phyloP scores from a whole-genome alignment of 2,329 filamentous ascomycete species.

The Massarina eburnea region DNA sequence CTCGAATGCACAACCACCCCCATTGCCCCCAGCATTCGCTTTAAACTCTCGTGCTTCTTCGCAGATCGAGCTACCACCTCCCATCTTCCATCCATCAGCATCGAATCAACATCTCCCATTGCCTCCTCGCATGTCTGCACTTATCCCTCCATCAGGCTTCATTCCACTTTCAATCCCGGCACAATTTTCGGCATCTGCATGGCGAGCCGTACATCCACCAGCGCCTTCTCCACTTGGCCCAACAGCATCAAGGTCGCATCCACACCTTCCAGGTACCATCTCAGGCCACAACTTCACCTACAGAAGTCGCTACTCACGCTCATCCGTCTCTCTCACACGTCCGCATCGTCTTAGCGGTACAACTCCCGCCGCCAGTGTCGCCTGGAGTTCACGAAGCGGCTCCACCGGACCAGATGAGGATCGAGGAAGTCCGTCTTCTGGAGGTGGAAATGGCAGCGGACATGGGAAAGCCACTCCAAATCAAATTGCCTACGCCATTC shows the following conservation, averaged over 20 bases:
- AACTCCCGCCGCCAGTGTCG: constrained; percentile 19
- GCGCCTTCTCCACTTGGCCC: constrained; percentile 16
- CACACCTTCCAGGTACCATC: constrained; percentile 16
- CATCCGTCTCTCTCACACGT: constrained; percentile 32
- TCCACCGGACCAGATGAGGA: constrained; percentile 18
- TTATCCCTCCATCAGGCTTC: constrained; percentile 18
- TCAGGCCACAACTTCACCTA: constrained; percentile 18
- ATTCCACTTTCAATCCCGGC: constrained; percentile 28
- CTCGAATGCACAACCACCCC: constrained; percentile 30
- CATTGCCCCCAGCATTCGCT: constrained; percentile 26
- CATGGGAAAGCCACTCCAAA: constrained; percentile 11
- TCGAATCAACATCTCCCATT: constrained; percentile 13
- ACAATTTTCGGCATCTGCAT: constrained; percentile 34
- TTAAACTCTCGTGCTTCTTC: constrained; percentile 16
- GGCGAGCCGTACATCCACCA: constrained; percentile 35
- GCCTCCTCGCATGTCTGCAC: constrained; percentile 22
- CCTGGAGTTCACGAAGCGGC: constrained; percentile 26
- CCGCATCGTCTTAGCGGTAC: constrained; percentile 31
- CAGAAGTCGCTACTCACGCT: constrained; percentile 24
- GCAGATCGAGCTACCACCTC: constrained; percentile 10
- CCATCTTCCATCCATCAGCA: constrained; percentile 17
- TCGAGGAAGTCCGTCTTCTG: constrained; percentile 8
- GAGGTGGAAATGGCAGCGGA: constrained; percentile 3
- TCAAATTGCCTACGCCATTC: constrained; percentile 27
- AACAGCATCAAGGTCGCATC: constrained; percentile 21